Conservation (phyloP, 2,329 filamentous ascomycete species). For the Colletotrichum neosansevieriae region DNA sequence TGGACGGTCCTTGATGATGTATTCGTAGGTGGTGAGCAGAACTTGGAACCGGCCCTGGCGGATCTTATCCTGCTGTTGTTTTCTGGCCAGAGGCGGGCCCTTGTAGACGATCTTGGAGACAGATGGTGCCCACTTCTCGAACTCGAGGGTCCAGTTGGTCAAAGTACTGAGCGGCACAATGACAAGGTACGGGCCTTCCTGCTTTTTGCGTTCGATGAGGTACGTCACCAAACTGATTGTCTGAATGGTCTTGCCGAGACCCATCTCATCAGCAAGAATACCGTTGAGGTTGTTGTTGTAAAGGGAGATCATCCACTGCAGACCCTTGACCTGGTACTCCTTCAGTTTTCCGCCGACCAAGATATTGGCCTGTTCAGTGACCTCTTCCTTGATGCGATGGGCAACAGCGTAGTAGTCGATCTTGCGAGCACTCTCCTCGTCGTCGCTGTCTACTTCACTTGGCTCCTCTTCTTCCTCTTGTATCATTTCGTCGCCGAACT, state of each 20-base stretch:
- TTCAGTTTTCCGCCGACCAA: conserved; percentile 94
- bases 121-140: conserved; percentile 97
- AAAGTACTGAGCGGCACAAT: conserved; percentile 97
- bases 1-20: conserved; percentile 98
- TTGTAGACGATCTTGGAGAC: conserved; percentile 95
- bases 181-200: conserved; percentile 92
- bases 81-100: conserved; percentile 88
- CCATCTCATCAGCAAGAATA: conserved; percentile 99
- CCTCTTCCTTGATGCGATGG: conserved; percentile 93
- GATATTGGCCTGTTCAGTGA: conserved; percentile 84
- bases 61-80: conserved; percentile 92
- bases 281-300: conserved; percentile 99
- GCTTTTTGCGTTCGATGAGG: conserved; percentile 94
- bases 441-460: conserved; percentile 75
- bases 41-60: conserved; percentile 97
- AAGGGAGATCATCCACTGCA: conserved; percentile 99
- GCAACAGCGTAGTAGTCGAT: conserved; percentile 99
- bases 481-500: conserved; percentile 76
- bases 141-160: conserved; percentile 98
- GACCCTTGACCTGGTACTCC: conserved; percentile 97
- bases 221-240: conserved; percentile 98
- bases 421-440: conserved; percentile 79
- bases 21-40: conserved; percentile 96
- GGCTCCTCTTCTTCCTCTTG: conserved; percentile 72
- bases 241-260: conserved; percentile 99